Conservation (phyloP, 2,329 filamentous ascomycete species). For the Aspergillus aculeatus region DNA sequence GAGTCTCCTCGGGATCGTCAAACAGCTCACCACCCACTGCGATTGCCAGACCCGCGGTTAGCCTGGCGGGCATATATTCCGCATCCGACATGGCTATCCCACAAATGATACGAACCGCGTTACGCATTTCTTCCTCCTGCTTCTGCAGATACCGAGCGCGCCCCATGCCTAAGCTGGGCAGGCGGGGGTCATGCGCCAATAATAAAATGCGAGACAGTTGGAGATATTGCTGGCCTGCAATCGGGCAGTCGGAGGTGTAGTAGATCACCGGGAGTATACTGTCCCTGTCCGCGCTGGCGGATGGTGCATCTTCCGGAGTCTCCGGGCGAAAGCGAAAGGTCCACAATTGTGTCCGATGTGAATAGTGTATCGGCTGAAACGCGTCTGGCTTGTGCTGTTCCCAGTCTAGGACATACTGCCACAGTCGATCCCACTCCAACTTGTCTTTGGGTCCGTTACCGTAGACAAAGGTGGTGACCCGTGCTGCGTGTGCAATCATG, state of each 20-base stretch:
- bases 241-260: conserved; percentile 4
- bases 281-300: background rate
- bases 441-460: background rate
- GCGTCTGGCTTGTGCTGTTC: background rate
- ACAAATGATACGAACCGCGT: background rate
- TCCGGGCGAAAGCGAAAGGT: background rate
- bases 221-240: conserved; percentile 3
- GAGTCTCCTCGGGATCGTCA: background rate
- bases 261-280: background rate
- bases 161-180: background rate
- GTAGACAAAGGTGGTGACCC: conserved; percentile 7
- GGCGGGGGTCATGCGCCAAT: background rate
- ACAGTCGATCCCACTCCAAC: background rate
- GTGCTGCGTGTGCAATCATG: conserved; percentile 2
- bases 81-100: conserved; percentile 4
- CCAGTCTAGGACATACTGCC: conserved; percentile 6
- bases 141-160: background rate
- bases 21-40: conserved; percentile 7
- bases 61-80: background rate
- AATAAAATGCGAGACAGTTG: conserved; percentile 5
- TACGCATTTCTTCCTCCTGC: background rate
- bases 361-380: conserved; percentile 2
- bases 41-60: conserved; percentile 2
- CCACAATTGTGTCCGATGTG: background rate
- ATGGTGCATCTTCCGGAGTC: background rate